Percentiles rank a stretch among this genome's conserved stretches.
phyloP scores from a whole-genome alignment of 495 filamentous ascomycete species.

The Penicillium goetzii region DNA sequence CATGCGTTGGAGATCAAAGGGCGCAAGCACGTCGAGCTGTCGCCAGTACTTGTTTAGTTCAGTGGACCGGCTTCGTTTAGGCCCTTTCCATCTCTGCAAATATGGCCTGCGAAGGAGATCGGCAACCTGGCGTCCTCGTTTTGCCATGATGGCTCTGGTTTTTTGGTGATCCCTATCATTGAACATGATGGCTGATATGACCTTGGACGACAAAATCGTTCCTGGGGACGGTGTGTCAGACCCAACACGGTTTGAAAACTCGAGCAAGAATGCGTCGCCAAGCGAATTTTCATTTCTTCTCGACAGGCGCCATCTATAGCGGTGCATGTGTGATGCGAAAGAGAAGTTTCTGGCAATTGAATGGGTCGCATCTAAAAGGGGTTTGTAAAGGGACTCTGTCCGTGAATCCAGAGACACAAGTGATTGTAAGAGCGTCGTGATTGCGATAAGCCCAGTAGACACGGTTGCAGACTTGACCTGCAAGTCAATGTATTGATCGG shows the following conservation, averaged over 20 bases:
- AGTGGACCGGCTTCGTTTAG: constrained; percentile 11
- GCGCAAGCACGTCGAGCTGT: constrained; percentile 38
- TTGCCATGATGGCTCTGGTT: background rate
- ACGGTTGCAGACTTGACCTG: constrained; percentile 6
- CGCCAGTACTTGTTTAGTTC: constrained; percentile 31
- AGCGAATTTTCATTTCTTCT: background rate
- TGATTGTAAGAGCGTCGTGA: background rate
- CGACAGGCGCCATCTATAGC: constrained; percentile 5
- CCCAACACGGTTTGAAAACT: background rate
- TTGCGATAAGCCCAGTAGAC: background rate
- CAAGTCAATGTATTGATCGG: constrained; percentile 6
- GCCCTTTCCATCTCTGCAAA: constrained; percentile 13
- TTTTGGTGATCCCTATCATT: background rate
- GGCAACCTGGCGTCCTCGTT: background rate
- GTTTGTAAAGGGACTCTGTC: background rate
- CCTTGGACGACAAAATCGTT: background rate
- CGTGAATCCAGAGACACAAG: background rate
- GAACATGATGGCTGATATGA: constrained; percentile 6
- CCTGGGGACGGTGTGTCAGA: background rate
- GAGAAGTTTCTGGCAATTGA: background rate
- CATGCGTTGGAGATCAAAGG: constrained; percentile 20
- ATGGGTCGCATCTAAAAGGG: background rate
- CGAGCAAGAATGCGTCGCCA: background rate
- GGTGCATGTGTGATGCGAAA: background rate
- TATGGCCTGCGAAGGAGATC: constrained; percentile 17